Evolutionary conservation across 1,139 yeast species (phyloP), one percentile per base, ranked within the genome.

Genomic region (Zygoascus hellenicus): DNA sequence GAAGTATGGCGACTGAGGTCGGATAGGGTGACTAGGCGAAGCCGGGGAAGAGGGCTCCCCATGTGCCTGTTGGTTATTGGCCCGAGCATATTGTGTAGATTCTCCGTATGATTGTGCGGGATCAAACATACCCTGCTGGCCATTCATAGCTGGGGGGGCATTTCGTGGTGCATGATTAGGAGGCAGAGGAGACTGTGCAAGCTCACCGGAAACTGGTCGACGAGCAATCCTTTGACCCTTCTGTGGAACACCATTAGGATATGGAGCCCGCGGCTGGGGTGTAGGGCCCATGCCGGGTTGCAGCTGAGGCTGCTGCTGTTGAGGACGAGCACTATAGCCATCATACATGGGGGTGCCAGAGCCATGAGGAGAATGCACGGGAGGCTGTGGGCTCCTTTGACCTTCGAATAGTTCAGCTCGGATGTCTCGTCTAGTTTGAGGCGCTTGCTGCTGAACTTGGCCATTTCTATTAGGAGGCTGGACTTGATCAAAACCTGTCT

Each of bases 121-220:
- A 13, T 41, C 43, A 19, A 41, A 41, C 38, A 41, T 41, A 33
- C 33, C 32, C 11, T 39, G 42, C 31, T 41, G 38, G 17, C 33
- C 19, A 4, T 32, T n/a, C 6, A 37, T 36, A n/a, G 43, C 33
- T 9, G 38, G 13, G 9, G 43, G 43, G 31, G 28, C 36, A 5
- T 36, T 32, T 17, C 28, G 38, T 5, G 28, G 38, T 2, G 34
- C 38, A n/a, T 15, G 30, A 9, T 29, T 2, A 13, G 44, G 42
- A 2, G 45, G 36, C 16, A 42, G 31, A 30, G 42, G 30, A 13
- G 41, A 10, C 17, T 40, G 42, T 5, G 39, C 28, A 34, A 32
- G 45, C 43, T 53, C 55, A 10, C 43, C 42, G 4, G 58, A 54
- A 13, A 53, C 55, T 0, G 58, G 57, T 30, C 58, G 48, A 14